phyloP scores from a whole-genome alignment of 1,139 yeast genomes.

The Suhomyces coccinellae region DNA sequence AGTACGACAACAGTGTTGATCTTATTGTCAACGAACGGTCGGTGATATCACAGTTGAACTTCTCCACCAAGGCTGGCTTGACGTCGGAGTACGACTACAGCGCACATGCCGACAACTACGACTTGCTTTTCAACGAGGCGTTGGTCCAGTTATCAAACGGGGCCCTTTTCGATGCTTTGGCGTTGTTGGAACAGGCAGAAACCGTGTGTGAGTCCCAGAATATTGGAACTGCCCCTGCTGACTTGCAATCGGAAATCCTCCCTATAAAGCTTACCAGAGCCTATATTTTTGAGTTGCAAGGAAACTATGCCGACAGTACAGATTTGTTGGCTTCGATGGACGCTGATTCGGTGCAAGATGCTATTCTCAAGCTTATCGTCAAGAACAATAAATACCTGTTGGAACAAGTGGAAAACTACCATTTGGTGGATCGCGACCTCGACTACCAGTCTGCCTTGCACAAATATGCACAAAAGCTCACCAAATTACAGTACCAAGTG shows the following conservation, averaged over 20 bases:
- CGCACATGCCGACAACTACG: constrained; percentile 29
- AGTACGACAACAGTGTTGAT: constrained; percentile 50
- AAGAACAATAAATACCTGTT: constrained; percentile 36
- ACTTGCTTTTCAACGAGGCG: constrained; percentile 65
- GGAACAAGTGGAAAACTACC: constrained; percentile 16
- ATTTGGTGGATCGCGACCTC: constrained; percentile 46
- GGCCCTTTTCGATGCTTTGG: constrained; percentile 44
- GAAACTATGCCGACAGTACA: constrained; percentile 44
- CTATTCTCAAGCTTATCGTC: constrained; percentile 33
- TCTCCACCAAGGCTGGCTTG: constrained; percentile 9
- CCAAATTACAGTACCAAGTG: constrained; percentile 42
- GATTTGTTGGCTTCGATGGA: constrained; percentile 32
- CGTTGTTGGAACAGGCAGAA: constrained; percentile 52
- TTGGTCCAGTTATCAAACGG: constrained; percentile 51
- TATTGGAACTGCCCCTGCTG: constrained; percentile 41
- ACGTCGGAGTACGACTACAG: constrained; percentile 14
- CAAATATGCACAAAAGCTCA: constrained; percentile 39
- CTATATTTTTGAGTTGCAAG: constrained; percentile 55
- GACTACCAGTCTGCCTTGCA: constrained; percentile 41
- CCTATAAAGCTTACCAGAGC: constrained; percentile 74
- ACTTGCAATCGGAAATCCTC: constrained; percentile 47
- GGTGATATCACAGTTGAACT: constrained; percentile 55
- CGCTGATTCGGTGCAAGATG: constrained; percentile 27
- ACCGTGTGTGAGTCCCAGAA: constrained; percentile 40
- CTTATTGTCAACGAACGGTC: constrained; percentile 71